Conservation (phyloP, 257 asterid genomes). For the Solanum neorickii region DNA sequence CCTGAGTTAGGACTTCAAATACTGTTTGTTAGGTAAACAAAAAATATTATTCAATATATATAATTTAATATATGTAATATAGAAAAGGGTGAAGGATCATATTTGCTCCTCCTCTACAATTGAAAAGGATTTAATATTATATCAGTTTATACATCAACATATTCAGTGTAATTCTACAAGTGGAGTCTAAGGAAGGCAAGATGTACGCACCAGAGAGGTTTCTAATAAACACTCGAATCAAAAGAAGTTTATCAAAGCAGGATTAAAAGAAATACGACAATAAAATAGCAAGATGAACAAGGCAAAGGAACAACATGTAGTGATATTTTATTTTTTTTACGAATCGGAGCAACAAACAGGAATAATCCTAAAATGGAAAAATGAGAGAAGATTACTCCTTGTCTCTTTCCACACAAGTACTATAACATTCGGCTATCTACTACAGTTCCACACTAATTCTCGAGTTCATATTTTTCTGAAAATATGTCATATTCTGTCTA, state of each 20-base stretch:
- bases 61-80: not conserved
- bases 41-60: too few relatives aligned
- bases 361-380: not conserved
- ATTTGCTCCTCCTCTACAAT: not conserved
- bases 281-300: not conserved
- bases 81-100: not conserved
- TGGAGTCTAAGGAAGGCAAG: rapidly evolving
- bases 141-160: not conserved
- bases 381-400: too few relatives aligned
- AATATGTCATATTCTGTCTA: too few relatives aligned
- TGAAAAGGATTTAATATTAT: not conserved
- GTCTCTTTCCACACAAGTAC: too few relatives aligned
- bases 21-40: not conserved
- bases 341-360: too few relatives aligned
- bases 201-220: not conserved
- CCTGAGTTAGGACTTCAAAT: not conserved
- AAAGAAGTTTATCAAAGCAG: not conserved
- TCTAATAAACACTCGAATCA: not conserved
- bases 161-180: rapidly evolving
- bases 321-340: too few relatives aligned
- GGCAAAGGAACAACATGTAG: not conserved
- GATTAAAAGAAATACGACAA: too few relatives aligned
- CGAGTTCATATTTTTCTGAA: too few relatives aligned
- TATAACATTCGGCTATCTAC: not conserved
- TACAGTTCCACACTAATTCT: too few relatives aligned